Conservation (phyloP, 768 basidiomycete genomes). For the Lentinula raphanica region DNA sequence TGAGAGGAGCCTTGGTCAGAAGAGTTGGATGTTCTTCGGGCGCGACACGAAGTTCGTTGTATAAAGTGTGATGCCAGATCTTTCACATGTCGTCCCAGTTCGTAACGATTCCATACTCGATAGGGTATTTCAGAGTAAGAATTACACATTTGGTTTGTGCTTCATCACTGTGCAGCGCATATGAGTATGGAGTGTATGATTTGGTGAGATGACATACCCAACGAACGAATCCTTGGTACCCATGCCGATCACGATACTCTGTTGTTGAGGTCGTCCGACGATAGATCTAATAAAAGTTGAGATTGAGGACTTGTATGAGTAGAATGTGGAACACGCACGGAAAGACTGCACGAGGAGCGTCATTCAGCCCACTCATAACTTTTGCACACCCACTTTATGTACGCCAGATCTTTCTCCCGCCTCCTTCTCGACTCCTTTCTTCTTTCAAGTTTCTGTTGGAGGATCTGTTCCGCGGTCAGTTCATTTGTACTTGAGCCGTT, state of each 20-base stretch:
- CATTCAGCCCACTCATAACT: constrained; percentile 77
- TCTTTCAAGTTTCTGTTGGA: neutral
- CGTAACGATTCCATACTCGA: constrained; percentile 91
- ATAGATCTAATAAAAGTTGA: constrained; percentile 55
- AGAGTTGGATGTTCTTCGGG: constrained; percentile 51
- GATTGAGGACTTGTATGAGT: neutral
- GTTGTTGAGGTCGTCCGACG: constrained; percentile 91
- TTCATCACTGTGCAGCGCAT: constrained; percentile 56
- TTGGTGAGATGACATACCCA: constrained; percentile 51
- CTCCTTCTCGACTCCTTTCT: constrained; percentile 17
- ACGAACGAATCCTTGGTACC: constrained; percentile 95
- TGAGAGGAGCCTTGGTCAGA: constrained; percentile 62
- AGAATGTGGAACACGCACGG: constrained; percentile 55
- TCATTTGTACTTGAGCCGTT: too few relatives aligned
- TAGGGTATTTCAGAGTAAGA: constrained; percentile 88
- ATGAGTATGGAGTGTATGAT: constrained; percentile 8
- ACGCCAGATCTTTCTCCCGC: constrained; percentile 47
- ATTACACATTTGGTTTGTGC: constrained; percentile 95
- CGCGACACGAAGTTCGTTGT: constrained; percentile 74
- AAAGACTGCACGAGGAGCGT: constrained; percentile 90
- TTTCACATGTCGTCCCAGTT: constrained; percentile 99
- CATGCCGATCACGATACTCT: constrained; percentile 97
- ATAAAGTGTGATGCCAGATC: constrained; percentile 98
- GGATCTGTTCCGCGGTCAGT: neutral
- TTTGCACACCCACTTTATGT: constrained; percentile 68